Conservation (phyloP, 176 grass and related monocot genomes). For the Ananas comosus region DNA sequence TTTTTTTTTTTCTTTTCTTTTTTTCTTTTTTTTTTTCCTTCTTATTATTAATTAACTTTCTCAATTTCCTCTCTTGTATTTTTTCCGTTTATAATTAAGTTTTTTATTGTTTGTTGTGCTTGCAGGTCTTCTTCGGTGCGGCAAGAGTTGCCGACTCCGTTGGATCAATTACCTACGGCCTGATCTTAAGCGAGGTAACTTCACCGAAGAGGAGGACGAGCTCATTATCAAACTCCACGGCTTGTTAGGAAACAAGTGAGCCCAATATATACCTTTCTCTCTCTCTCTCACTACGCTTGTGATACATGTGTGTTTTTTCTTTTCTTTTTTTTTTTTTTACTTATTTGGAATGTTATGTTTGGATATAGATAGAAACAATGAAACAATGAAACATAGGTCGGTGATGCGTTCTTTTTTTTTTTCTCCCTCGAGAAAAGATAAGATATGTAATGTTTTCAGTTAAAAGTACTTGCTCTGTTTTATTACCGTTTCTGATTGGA, state of each 20-base stretch:
- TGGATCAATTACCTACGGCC: constrained; percentile 87
- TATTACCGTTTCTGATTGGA: too few species aligned
- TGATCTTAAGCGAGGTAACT: constrained; percentile 82
- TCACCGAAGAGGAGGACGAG: constrained; percentile 64
- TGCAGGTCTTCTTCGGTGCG: constrained; percentile 43
- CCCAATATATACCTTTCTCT: too few species aligned
- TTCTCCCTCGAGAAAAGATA: too few species aligned
- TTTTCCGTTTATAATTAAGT: neutral
- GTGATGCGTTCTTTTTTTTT: too few species aligned
- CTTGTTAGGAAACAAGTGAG: constrained; percentile 73
- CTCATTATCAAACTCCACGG: constrained; percentile 75
- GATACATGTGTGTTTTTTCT: neutral
- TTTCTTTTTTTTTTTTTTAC: neutral
- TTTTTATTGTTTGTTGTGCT: neutral
- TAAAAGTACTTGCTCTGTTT: too few species aligned
- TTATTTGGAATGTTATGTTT: neutral
- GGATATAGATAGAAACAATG: too few species aligned
- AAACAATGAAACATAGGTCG: too few species aligned
- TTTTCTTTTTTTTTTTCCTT: too few species aligned
- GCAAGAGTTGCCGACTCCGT: constrained; percentile 76
- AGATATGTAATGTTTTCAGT: too few species aligned
- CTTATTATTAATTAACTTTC: too few species aligned
- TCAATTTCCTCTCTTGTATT: neutral
- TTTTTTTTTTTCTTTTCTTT: neutral
- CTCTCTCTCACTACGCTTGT: neutral